phyloP scores from a whole-genome alignment of 257 asterid species.

The Verbena officinalis region DNA sequence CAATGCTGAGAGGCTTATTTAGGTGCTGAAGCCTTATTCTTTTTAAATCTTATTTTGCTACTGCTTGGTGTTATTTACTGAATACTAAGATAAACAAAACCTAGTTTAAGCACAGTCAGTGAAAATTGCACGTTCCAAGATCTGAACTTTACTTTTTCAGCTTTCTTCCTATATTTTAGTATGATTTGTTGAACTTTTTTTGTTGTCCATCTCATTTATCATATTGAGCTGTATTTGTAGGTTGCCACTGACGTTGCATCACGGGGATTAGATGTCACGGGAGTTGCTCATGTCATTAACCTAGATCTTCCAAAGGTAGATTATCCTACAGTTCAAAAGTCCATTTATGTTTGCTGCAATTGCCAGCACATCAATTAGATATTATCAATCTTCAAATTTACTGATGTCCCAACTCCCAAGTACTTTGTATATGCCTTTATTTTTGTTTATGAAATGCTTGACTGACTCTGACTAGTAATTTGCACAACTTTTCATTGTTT shows the following conservation, averaged over 20 bases:
- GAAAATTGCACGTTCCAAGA: neutral
- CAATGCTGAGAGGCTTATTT: neutral
- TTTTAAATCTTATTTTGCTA: neutral
- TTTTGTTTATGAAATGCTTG: conserved; percentile 17
- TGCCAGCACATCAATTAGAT: conserved; percentile 1
- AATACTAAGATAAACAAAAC: neutral
- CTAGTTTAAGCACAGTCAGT: neutral
- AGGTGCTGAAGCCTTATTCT: neutral
- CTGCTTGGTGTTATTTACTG: neutral
- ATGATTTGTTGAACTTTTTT: neutral
- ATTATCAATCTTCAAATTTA: neutral
- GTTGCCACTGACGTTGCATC: conserved; percentile 98
- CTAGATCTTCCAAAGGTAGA: conserved; percentile 90
- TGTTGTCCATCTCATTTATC: neutral
- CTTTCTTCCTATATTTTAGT: neutral
- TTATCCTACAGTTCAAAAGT: conserved; percentile 23
- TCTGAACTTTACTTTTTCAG: conserved; percentile 4
- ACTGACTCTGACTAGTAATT: neutral
- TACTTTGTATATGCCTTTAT: neutral
- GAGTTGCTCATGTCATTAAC: conserved; percentile 85
- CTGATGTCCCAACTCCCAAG: too few species aligned
- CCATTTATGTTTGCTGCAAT: conserved; percentile 18
- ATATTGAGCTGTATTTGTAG: conserved; percentile 42
- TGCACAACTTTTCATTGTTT: conserved; percentile 21
- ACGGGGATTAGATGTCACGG: conserved; percentile 88